A percentile compares a stretch with the other conserved stretches of the same genome.
Evolutionary conservation across 2,329 filamentous ascomycete genomes (phyloP).

Genomic region (Ceratocystis albifundus): DNA sequence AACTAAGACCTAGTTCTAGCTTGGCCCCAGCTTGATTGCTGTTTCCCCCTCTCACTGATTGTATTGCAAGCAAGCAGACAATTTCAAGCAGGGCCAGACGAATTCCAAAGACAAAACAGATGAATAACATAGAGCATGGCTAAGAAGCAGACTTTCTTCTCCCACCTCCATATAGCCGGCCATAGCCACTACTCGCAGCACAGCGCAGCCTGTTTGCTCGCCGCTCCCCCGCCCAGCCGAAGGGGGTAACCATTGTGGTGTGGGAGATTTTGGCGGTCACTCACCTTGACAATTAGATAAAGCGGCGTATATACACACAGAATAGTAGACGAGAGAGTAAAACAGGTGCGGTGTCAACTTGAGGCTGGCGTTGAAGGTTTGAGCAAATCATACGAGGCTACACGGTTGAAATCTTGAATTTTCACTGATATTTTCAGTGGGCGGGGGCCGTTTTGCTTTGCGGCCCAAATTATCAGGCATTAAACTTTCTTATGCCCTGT

Average conservation of each 20-base stretch:
- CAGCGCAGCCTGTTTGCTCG: neutral
- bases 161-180: neutral
- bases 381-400: neutral
- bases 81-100: neutral
- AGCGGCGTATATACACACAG: neutral
- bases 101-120: neutral
- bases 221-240: neutral
- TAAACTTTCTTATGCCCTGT: neutral
- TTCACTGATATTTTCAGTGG: slow-evolving; percentile 4
- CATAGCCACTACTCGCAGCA: neutral
- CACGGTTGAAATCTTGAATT: neutral
- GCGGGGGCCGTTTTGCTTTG: neutral
- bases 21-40: neutral
- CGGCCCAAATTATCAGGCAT: slow-evolving; percentile 7
- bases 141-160: neutral
- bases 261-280: neutral
- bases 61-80: neutral
- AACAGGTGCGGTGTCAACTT: neutral
- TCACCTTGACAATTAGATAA: neutral
- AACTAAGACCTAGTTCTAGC: too few relatives aligned
- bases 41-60: neutral
- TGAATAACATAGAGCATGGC: neutral
- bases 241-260: neutral
- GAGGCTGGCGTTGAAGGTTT: neutral
- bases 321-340: neutral